These are phyloP conservation scores for Conticribra guillardii DNA, from an alignment of 108 stramenopile species.

Conservation along the genomic window DNA sequence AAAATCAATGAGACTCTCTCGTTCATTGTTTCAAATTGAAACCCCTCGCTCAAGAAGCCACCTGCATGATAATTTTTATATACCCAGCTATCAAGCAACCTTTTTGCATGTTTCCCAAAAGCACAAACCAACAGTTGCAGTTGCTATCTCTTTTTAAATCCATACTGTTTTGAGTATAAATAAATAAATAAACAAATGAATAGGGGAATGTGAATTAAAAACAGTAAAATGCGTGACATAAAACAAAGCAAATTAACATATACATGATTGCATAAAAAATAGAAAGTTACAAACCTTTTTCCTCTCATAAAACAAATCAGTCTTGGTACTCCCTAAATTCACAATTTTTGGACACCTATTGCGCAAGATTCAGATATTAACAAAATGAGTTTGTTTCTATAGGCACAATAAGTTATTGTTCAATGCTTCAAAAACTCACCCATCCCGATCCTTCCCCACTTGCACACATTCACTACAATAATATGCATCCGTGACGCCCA, in stretches of 20 bases:
- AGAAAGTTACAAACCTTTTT: conserved; percentile 69
- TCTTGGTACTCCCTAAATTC: conserved; percentile 96
- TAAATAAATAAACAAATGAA: not conserved
- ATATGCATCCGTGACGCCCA: conserved; percentile 97
- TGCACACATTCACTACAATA: conserved; percentile 97
- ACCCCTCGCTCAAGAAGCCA: no score
- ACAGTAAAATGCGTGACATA: not conserved
- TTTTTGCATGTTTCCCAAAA: no score
- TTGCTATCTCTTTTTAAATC: conserved; percentile 87
- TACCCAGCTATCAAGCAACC: no score
- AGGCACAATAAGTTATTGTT: no score
- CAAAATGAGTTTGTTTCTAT: no score
- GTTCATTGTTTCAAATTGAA: no score
- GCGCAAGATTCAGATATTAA: no score
- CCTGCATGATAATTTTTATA: no score
- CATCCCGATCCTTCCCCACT: conserved; percentile 96
- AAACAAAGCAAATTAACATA: not conserved
- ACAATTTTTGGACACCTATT: conserved; percentile 99
- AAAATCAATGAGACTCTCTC: no score
- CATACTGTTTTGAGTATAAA: conserved; percentile 48
- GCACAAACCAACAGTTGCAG: no score
- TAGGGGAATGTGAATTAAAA: not conserved
- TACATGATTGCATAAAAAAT: not conserved
- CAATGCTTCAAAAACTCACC: no score
- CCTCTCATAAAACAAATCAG: conserved; percentile 97